A percentile compares a stretch with the other conserved stretches of the same genome.
Conservation (phyloP, 1,284 basidiomycete species). For the Peniophora sp. region DNA sequence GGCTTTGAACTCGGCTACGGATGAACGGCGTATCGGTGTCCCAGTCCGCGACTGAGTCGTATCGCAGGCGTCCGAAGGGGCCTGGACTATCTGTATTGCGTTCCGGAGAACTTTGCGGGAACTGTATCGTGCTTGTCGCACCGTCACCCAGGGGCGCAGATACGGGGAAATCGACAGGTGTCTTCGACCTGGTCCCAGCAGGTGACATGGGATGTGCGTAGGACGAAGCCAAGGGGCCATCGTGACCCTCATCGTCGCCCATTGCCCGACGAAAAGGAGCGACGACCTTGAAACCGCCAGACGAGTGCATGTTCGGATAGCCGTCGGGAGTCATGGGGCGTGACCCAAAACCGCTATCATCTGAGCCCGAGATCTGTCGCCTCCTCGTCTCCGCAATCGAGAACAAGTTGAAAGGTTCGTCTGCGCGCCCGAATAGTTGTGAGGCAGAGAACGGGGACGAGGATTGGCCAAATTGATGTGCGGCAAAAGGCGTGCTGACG, state of each 20-base stretch:
- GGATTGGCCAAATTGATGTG: slow-evolving; percentile 55
- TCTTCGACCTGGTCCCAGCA: slow-evolving; percentile 36
- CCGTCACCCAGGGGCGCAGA: slow-evolving; percentile 43
- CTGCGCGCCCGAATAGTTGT: slow-evolving; percentile 69
- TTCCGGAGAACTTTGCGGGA: slow-evolving; percentile 72
- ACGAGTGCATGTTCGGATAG: slow-evolving; percentile 30
- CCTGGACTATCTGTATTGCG: slow-evolving; percentile 46
- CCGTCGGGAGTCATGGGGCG: slow-evolving; percentile 45
- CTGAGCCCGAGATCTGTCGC: slow-evolving; percentile 42
- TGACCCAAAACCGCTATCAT: slow-evolving; percentile 43
- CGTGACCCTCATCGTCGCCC: slow-evolving; percentile 70
- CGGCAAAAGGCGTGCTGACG: slow-evolving; percentile 43
- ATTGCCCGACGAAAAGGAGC: slow-evolving; percentile 80
- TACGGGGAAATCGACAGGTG: slow-evolving; percentile 47
- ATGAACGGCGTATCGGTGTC: slow-evolving; percentile 68
- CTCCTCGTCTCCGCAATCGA: slow-evolving; percentile 67
- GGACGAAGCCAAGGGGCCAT: slow-evolving; percentile 32
- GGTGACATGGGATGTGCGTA: slow-evolving; percentile 36
- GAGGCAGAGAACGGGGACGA: slow-evolving; percentile 87
- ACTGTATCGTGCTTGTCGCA: slow-evolving; percentile 66
- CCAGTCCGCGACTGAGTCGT: slow-evolving; percentile 62
- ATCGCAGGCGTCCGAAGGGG: slow-evolving; percentile 44
- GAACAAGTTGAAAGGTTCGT: slow-evolving; percentile 71
- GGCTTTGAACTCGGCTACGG: slow-evolving; percentile 73
- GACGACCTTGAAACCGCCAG: slow-evolving; percentile 49